These are phyloP conservation scores for Umbelopsis isabellina DNA, from an alignment of 192 early-diverging fungal genomes.

Conservation along the genomic window DNA sequence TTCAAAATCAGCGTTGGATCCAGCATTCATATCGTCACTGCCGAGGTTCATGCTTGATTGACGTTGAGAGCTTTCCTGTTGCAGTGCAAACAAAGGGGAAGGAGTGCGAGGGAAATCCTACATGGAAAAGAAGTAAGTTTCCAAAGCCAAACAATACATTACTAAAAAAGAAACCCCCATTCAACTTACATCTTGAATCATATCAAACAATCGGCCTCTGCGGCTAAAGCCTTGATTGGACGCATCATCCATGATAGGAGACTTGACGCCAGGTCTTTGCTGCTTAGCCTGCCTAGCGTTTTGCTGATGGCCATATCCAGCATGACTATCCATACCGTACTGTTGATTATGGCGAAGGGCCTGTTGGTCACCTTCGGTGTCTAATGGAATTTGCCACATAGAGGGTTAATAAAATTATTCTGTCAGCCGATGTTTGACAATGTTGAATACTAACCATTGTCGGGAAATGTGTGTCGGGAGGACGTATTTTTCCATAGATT, in stretches of 20 bases:
- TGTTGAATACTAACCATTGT: not conserved
- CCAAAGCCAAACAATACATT: not conserved
- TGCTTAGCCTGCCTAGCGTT: conserved; percentile 21
- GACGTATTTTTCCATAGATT: conserved; percentile 26
- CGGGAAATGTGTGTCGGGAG: conserved; percentile 4
- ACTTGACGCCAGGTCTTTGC: conserved; percentile 15
- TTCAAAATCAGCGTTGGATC: conserved; percentile 14
- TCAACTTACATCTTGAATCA: conserved; percentile 41
- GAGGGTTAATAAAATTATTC: not conserved
- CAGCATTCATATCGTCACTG: conserved; percentile 11
- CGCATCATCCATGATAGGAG: conserved; percentile 15
- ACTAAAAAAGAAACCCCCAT: not conserved
- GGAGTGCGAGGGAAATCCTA: conserved; percentile 62
- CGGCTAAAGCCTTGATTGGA: conserved; percentile 2
- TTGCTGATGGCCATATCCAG: conserved; percentile 23
- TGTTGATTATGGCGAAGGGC: conserved; percentile 16
- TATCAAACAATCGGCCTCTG: conserved; percentile 30
- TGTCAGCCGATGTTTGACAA: not conserved
- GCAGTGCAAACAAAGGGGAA: conserved; percentile 51
- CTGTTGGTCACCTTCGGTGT: conserved; percentile 15
- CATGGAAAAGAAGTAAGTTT: conserved; percentile 34
- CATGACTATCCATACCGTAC: conserved; percentile 19
- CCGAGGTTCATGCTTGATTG: conserved; percentile 9
- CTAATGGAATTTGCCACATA: not conserved
- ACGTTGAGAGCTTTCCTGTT: conserved; percentile 47